phyloP scores from a whole-genome alignment of 495 filamentous ascomycete species.

The Talaromyces nanjingensis region DNA sequence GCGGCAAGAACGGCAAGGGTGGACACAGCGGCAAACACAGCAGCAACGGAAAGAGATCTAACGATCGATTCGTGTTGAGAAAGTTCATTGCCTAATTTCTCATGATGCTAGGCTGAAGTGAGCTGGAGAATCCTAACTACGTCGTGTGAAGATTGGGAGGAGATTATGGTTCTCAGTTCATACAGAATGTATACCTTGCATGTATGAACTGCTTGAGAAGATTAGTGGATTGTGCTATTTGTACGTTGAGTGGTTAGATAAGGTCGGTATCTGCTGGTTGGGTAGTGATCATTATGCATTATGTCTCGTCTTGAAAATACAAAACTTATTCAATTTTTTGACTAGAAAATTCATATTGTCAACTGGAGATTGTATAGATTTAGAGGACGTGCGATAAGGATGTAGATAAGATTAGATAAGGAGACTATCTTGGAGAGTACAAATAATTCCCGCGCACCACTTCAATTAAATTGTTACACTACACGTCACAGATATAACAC shows the following conservation, averaged over 20 bases:
- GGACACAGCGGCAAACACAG: not conserved
- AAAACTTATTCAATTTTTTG: not conserved
- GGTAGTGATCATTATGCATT: not conserved
- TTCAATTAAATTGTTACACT: not conserved
- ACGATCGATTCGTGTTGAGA: conserved; percentile 1
- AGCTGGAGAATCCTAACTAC: no score
- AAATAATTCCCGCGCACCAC: not conserved
- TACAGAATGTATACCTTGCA: not conserved
- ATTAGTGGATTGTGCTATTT: not conserved
- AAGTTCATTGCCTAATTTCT: conserved; percentile 10
- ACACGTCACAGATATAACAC: not conserved
- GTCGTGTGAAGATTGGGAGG: no score
- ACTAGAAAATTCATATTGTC: not conserved
- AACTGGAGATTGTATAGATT: no score
- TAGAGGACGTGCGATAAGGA: not conserved
- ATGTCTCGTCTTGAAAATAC: not conserved
- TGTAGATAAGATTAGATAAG: not conserved
- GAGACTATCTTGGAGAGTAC: no score
- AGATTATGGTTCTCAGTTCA: not conserved
- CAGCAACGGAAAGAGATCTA: not conserved
- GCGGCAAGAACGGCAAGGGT: not conserved
- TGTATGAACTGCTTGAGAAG: not conserved
- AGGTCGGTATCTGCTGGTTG: conserved; percentile 1
- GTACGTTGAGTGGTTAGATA: not conserved
- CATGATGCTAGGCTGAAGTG: no score